phyloP scores from a whole-genome alignment of 257 asterid species.

The Nemophila menziesii region DNA sequence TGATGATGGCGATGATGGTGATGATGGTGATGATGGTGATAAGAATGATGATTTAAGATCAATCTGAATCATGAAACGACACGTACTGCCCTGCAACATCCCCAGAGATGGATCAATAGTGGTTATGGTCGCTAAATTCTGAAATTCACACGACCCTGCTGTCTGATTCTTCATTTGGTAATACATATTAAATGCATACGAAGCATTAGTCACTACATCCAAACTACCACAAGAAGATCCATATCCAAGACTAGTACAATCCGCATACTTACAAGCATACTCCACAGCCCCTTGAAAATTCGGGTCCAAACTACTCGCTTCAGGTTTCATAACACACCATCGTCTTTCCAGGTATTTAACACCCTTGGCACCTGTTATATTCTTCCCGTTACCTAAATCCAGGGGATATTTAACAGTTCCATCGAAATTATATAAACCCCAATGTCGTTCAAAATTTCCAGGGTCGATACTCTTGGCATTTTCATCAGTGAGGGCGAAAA shows the following conservation, averaged over 20 bases:
- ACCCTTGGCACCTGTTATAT: constrained; percentile 68
- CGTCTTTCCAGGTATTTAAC: constrained; percentile 53
- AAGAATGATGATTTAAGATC: constrained; percentile 31
- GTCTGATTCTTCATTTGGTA: constrained; percentile 68
- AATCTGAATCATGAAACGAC: constrained; percentile 71
- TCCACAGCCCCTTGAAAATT: constrained; percentile 26
- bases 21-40: constrained; percentile 28
- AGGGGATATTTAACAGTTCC: constrained; percentile 63
- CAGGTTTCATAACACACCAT: constrained; percentile 79
- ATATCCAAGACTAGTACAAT: constrained; percentile 82
- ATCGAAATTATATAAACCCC: constrained; percentile 76
- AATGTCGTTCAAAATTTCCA: constrained; percentile 81
- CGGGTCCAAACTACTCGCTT: constrained; percentile 45
- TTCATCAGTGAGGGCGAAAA: constrained; percentile 63
- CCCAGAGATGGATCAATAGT: constrained; percentile 47
- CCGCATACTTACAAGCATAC: constrained; percentile 63
- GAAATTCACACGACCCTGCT: constrained; percentile 64
- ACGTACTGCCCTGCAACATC: constrained; percentile 24
- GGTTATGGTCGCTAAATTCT: constrained; percentile 41
- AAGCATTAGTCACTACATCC: constrained; percentile 50
- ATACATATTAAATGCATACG: constrained; percentile 73
- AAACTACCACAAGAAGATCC: constrained; percentile 67
- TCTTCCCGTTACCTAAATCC: constrained; percentile 36
- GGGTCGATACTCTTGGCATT: constrained; percentile 62
- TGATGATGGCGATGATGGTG: constrained; percentile 27